Percentiles rank a stretch among this genome's conserved stretches.
phyloP scores from a whole-genome alignment of 1,284 basidiomycete species.

The Puccinia triticina region DNA sequence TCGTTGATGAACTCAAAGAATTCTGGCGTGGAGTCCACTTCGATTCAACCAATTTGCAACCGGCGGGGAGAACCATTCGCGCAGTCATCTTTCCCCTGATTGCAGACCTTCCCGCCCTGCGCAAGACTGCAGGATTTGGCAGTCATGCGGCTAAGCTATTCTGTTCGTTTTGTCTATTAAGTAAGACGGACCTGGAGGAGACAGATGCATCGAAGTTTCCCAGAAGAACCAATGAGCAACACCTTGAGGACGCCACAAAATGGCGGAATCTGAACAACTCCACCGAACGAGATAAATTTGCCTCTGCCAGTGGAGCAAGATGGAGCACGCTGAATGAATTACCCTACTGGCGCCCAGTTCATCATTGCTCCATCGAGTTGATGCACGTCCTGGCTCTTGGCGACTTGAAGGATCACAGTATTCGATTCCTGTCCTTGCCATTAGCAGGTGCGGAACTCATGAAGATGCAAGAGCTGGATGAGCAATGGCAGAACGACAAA shows the following conservation, averaged over 20 bases:
- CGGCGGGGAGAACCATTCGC: background rate
- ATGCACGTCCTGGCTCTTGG: background rate
- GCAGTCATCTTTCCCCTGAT: constrained; percentile 23
- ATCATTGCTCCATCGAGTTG: constrained; percentile 8
- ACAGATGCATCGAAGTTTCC: background rate
- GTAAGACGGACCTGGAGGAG: background rate
- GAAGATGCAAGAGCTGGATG: no score
- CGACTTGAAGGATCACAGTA: no score
- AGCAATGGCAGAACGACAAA: no score
- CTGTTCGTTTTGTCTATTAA: background rate
- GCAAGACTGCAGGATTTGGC: background rate
- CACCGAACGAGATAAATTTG: background rate
- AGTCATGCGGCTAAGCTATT: background rate
- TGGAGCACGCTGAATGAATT: background rate
- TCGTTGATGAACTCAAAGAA: constrained; percentile 4
- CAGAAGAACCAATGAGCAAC: background rate
- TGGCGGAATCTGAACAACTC: background rate
- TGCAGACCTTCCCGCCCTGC: background rate
- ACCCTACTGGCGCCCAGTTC: constrained; percentile 10
- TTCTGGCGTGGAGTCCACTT: constrained; percentile 17
- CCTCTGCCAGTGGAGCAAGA: no score
- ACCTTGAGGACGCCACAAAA: background rate
- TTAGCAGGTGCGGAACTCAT: no score
- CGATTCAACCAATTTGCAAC: background rate
- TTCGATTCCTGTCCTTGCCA: no score